phyloP scores from a whole-genome alignment of 2,329 filamentous ascomycete species.

The Talaromyces atroroseus region DNA sequence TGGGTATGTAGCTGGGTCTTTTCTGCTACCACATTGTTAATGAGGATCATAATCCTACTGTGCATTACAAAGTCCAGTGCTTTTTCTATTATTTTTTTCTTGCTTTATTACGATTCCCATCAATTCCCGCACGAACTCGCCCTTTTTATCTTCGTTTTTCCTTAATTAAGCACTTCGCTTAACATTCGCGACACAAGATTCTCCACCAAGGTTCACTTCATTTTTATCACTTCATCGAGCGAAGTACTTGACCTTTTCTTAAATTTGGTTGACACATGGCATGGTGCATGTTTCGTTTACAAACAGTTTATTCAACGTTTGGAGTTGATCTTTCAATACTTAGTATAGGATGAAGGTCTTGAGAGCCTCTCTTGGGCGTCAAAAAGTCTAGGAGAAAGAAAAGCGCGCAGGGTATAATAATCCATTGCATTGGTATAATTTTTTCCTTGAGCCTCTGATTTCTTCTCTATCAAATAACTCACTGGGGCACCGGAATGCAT shows the following conservation, averaged over 20 bases:
- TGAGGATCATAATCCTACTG: not conserved
- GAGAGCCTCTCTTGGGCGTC: not conserved
- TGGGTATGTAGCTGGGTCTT: not conserved
- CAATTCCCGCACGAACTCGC: not conserved
- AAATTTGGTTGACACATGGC: not conserved
- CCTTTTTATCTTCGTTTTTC: not conserved
- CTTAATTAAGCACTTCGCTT: not conserved
- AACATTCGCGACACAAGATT: not conserved
- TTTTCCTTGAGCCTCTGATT: no score
- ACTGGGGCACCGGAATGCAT: no score
- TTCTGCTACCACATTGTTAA: not conserved
- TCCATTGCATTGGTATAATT: no score
- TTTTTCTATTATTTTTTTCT: constrained; percentile 15
- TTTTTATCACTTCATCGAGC: not conserved
- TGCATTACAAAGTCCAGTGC: constrained; percentile 10
- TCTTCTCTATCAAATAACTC: no score
- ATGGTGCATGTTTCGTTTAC: not conserved
- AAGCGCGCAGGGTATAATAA: not conserved
- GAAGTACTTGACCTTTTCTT: not conserved
- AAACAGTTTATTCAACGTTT: not conserved
- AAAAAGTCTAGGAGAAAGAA: not conserved
- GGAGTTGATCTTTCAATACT: not conserved
- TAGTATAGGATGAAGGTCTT: not conserved
- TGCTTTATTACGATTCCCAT: constrained; percentile 7
- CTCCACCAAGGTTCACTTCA: not conserved